Percentiles rank a stretch among this genome's conserved stretches.
Evolutionary conservation across 345 rosid genomes (phyloP).

Genomic region (Durio zibethinus): DNA sequence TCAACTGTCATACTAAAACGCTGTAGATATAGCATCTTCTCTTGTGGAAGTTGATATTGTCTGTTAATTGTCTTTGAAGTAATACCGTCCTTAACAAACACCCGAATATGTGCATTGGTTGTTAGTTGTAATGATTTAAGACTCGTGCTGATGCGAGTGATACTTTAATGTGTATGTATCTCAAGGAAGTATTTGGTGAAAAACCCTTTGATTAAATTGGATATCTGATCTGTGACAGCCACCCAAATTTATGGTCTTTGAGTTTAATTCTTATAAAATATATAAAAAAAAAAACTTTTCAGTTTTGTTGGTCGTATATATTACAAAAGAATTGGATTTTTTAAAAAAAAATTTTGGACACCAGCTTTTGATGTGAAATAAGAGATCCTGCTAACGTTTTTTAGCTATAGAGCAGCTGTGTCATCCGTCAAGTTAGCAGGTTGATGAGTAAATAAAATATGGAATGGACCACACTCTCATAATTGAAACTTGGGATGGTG

Average conservation of each 20-base stretch:
- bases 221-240: not conserved
- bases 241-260: not conserved
- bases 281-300: too few relatives aligned
- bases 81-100: not conserved
- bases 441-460: not conserved
- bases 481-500: not conserved
- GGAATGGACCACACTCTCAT: not conserved
- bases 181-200: not conserved
- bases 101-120: not conserved
- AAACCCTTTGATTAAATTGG: not conserved
- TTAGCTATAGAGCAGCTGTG: not conserved
- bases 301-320: too few relatives aligned
- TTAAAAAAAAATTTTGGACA: not conserved
- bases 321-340: not conserved
- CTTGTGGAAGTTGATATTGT: not conserved
- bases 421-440: not conserved
- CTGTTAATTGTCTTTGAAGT: slow-evolving; percentile 12
- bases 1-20: too few relatives aligned
- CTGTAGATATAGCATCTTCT: too few relatives aligned
- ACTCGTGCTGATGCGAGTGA: not conserved
- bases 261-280: not conserved
- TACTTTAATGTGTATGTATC: not conserved
- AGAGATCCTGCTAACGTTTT: not conserved
- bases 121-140: not conserved
- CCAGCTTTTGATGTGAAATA: not conserved